Base-by-base conservation (phyloP, 129 eudicot species). In the Ambrosia artemisiifolia region DNA sequence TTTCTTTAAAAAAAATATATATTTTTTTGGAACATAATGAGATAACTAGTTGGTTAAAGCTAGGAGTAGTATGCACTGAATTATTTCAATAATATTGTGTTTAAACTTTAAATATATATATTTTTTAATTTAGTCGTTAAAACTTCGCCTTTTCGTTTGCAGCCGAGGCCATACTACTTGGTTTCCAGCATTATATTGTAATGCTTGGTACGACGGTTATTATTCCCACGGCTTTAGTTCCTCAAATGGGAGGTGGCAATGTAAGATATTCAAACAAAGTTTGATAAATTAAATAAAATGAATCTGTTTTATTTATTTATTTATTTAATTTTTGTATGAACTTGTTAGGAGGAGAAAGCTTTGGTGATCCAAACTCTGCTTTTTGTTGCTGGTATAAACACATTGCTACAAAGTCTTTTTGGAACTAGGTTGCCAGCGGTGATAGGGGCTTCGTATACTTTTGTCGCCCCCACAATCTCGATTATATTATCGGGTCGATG, bases 221-320 rank as follows among this genome's bases (percentile, higher is more conserved):
- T 67, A 88, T 88, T 72, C 95, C 95, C 60, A 80, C 84, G 0
- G 90, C 90, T 72, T 85, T 88, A 40, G 95, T 88, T 78, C 95
- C 95, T 69, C 95, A 88, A 72, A 88, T 88, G 95, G 95, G 95
- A 34, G 95, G 95, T 77, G 91, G 90, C 63, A 81, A 85, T 81
- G 95, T 88, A 74, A 74, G 76, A 79, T 43, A 59, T 53, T 13
- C 3, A 20, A 72, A 72, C 24, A 30, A 48, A 69, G 10, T 63
- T 70, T 78, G n/a, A 9, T 59, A 5, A 13, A 46, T 67, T 59
- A 18, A 18, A 57, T 38, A 63, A 51, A 28, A 42, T 4, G 2
- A 5, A 74, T 17, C 11, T 20, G 2, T 68, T 49, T 36, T 2
- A 11, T 67, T 10, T 18, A 40, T 51, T 8, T 32, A 7, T 56